Evolutionary conservation across 2,329 filamentous ascomycete species (phyloP).

Genomic region (Calonectria naviculata): DNA sequence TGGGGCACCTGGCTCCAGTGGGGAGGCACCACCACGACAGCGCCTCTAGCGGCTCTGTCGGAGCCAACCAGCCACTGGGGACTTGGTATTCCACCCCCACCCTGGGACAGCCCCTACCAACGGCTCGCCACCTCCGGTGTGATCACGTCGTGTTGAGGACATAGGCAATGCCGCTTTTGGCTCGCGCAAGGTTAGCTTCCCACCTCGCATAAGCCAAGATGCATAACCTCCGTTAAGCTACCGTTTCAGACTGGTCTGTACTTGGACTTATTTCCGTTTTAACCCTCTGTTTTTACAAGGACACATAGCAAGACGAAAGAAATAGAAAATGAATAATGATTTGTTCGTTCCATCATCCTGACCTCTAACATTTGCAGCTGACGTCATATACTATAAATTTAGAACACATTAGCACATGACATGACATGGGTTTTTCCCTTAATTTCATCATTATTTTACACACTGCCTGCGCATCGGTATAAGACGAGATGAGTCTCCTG

Average conservation of each 20-base stretch:
- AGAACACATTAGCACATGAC: neutral
- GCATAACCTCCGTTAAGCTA: conserved; percentile 5
- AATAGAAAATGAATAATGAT: neutral
- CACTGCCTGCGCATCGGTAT: neutral
- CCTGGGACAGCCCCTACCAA: conserved; percentile 1
- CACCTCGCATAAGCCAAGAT: neutral
- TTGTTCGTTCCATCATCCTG: neutral
- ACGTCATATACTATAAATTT: conserved; percentile 5
- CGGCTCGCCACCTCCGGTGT: conserved; percentile 10
- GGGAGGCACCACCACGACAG: conserved; percentile 8
- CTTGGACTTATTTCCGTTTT: neutral
- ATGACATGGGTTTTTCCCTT: neutral
- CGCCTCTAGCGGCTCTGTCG: conserved; percentile 8
- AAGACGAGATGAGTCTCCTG: neutral
- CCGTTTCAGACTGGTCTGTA: conserved; percentile 2
- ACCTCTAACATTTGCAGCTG: neutral
- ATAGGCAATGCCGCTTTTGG: conserved; percentile 14
- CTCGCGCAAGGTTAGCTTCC: neutral
- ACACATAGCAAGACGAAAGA: neutral
- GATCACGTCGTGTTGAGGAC: conserved; percentile 6
- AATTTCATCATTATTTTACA: neutral
- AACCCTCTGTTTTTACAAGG: too few species aligned
- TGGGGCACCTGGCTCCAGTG: conserved; percentile 16
- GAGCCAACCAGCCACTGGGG: conserved; percentile 17
- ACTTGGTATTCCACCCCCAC: conserved; percentile 5